These are phyloP conservation scores for Paramecium pentaurelia DNA, from an alignment of 73 alveolate species.

Conservation along the genomic window DNA sequence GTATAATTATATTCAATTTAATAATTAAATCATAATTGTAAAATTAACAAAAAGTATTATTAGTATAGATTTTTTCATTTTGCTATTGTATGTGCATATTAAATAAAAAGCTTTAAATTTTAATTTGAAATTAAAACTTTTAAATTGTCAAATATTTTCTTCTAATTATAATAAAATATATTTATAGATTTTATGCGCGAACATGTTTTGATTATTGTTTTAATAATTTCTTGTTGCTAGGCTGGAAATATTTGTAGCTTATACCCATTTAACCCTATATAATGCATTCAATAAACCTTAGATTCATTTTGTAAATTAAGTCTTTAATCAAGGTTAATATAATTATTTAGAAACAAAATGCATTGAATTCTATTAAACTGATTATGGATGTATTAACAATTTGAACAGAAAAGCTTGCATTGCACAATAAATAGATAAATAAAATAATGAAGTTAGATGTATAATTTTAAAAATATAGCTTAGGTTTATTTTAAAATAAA, in stretches of 20 bases:
- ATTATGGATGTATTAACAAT: neutral
- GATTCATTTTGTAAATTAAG: neutral
- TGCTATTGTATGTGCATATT: too few relatives aligned
- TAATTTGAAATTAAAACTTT: too few relatives aligned
- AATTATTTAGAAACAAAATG: neutral
- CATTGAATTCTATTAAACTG: neutral
- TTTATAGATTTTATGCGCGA: neutral
- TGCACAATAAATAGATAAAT: neutral
- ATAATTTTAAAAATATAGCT: neutral
- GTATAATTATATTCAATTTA: too few relatives aligned
- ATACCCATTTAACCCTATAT: neutral
- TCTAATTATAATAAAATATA: too few relatives aligned
- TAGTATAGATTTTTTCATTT: too few relatives aligned
- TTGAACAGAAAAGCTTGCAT: neutral
- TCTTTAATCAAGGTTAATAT: neutral
- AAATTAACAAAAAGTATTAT: too few relatives aligned
- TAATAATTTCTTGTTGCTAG: neutral
- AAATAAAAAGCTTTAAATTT: too few relatives aligned
- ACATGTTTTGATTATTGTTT: neutral
- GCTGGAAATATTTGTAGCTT: neutral
- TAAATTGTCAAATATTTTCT: too few relatives aligned
- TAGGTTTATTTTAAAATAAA: too few relatives aligned
- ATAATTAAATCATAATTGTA: too few relatives aligned
- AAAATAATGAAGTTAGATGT: neutral
- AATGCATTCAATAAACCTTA: neutral